Conservation (phyloP, 2,329 filamentous ascomycete species). For the Aspergillus sojae region DNA sequence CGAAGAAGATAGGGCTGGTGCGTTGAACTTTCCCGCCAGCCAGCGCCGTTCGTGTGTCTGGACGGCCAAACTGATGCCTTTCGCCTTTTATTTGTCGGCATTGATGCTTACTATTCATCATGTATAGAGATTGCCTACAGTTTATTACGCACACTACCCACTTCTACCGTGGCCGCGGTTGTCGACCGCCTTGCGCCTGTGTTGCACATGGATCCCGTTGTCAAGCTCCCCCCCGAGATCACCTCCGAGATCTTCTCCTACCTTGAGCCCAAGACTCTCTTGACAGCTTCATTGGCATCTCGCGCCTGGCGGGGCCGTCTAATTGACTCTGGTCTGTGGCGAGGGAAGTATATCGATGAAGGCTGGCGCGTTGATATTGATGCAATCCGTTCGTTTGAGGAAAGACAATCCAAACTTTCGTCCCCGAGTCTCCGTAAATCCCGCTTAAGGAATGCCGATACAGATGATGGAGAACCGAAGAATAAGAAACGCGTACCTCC, state of each 20-base stretch:
- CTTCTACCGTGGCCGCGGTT: constrained; percentile 76
- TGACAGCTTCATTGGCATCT: constrained; percentile 78
- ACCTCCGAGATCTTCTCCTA: constrained; percentile 87
- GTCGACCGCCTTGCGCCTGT: constrained; percentile 79
- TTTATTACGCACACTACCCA: constrained; percentile 76
- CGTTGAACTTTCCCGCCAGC: constrained; percentile 19
- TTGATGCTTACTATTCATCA: constrained; percentile 19
- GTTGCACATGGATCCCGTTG: constrained; percentile 89
- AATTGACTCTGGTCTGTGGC: constrained; percentile 84
- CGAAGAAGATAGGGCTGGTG: constrained; percentile 60
- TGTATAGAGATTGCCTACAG: constrained; percentile 74
- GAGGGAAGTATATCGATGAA: constrained; percentile 77
- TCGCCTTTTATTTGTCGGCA: neutral
- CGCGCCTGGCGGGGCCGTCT: constrained; percentile 80
- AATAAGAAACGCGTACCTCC: constrained; percentile 56
- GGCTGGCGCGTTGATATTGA: constrained; percentile 76
- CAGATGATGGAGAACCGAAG: constrained; percentile 53
- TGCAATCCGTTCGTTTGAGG: constrained; percentile 70
- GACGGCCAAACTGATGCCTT: neutral
- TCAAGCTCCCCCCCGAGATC: constrained; percentile 84
- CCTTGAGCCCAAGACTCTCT: constrained; percentile 77
- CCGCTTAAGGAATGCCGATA: constrained; percentile 50
- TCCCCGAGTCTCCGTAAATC: constrained; percentile 48
- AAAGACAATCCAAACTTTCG: constrained; percentile 45
- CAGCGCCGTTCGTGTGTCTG: constrained; percentile 10